phyloP scores from a whole-genome alignment of 1,284 basidiomycete species.

The Coniferiporia weirii region DNA sequence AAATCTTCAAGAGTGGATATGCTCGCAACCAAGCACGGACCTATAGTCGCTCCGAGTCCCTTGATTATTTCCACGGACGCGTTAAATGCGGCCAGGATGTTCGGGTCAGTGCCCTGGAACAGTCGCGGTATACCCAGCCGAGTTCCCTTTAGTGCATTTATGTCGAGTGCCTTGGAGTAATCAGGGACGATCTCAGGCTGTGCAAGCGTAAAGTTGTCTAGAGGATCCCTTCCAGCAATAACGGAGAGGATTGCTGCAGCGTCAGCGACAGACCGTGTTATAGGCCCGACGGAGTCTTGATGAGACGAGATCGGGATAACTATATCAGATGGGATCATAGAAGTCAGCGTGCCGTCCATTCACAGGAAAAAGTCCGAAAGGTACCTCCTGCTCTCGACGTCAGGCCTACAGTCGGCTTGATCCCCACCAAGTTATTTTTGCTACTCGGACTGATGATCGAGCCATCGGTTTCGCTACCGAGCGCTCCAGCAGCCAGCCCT shows the following conservation, averaged over 20 bases:
- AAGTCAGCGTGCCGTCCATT: neutral
- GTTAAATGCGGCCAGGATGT: no score
- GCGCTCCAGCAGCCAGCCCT: no score
- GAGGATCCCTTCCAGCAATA: slow-evolving; percentile 41
- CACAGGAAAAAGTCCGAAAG: neutral
- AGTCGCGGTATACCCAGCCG: slow-evolving; percentile 37
- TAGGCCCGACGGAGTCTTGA: slow-evolving; percentile 47
- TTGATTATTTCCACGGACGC: no score
- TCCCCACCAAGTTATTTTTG: slow-evolving; percentile 43
- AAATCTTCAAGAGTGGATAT: no score
- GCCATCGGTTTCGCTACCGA: no score
- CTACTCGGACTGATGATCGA: slow-evolving; percentile 27
- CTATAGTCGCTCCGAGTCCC: no score
- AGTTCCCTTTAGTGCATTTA: slow-evolving; percentile 32
- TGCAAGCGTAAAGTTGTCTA: slow-evolving; percentile 39
- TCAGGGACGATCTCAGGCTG: slow-evolving; percentile 36
- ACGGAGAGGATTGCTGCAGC: slow-evolving; percentile 37
- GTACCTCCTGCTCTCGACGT: slow-evolving; percentile 45
- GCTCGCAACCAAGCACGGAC: no score
- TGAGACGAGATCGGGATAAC: slow-evolving; percentile 46
- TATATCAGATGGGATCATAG: slow-evolving; percentile 19
- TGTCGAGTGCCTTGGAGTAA: slow-evolving; percentile 33
- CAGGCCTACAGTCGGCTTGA: slow-evolving; percentile 48
- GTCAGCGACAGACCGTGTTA: slow-evolving; percentile 43
- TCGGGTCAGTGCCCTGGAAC: no score